Evolutionary conservation across 164 flowering plant species (phyloP), one percentile per base, ranked within the genome.

Genomic region (Akebia trifoliata): DNA sequence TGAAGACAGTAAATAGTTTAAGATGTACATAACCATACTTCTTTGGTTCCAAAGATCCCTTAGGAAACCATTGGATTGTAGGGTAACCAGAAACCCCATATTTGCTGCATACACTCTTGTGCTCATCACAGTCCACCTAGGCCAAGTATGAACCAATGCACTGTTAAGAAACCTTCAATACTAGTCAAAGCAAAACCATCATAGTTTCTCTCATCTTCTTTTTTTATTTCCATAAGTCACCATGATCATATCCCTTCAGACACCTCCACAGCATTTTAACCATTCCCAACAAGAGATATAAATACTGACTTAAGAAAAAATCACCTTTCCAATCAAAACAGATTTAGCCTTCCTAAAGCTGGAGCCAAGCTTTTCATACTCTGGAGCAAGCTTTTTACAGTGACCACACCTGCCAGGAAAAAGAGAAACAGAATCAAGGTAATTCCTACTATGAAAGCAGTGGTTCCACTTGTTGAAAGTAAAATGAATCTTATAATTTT

Each of bases 341-440:
- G 92, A 84, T 60, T 90, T 90, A 14, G 96, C 86, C 65, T 86
- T 93, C 80, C 81, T 93, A 61, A 90, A 93, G 62, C 86, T 87
- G 11, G 82, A n/a, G 4, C 90, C 97, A 49, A 93, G 90, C 73
- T 84, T 84, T 75, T 90, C 96, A 72, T 74, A 93, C 66, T 93
- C 99, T 8, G 99, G 97, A 65, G 99, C 99, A 56, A 93, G 94
- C 82, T 90, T 93, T 64, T 93, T 93, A 76, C 99, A 93, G 65
- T 93, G 99, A 8, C 99, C 99, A 71, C 99, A 93, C 99, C 99
- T 93, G 74, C 49, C 34, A 50, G 31, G 17, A 20, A 29, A 61
- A 36, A 58, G 22, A 12, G 9, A 6, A 28, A 11, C 25, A 55
- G 29, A 24, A 40, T 8, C 15, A 22, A 17, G 5, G 35, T 40